phyloP scores from a whole-genome alignment of 495 filamentous ascomycete species.

The Neurospora sublineolata region DNA sequence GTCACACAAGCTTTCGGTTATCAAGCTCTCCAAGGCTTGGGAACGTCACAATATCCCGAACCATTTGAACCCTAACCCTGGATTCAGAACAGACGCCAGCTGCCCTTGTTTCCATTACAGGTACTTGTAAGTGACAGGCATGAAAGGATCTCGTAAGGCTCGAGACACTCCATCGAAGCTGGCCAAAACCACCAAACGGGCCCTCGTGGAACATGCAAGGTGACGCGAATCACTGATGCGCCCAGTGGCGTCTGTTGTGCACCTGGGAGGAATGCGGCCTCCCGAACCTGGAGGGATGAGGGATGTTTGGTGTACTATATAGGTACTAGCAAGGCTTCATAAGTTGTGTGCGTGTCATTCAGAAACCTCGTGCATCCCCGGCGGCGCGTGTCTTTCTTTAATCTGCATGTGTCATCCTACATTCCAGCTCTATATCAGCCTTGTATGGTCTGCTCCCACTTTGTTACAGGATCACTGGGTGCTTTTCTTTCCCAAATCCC shows the following conservation, averaged over 20 bases:
- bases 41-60: not conserved
- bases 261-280: not conserved
- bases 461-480: not conserved
- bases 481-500: not conserved
- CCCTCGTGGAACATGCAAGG: not conserved
- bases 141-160: not conserved
- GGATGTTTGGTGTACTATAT: not conserved
- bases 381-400: not conserved
- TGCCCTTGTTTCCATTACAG: not conserved
- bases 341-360: not conserved
- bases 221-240: not conserved
- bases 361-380: not conserved
- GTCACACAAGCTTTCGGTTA: not conserved
- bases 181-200: not conserved
- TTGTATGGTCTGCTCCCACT: not conserved
- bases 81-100: not conserved
- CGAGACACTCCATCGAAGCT: not conserved
- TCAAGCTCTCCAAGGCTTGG: not conserved
- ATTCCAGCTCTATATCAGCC: not conserved
- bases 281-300: not conserved
- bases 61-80: not conserved
- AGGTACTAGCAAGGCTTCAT: not conserved
- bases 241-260: not conserved
- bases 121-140: not conserved
- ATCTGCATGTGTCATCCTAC: not conserved